Conservation (phyloP, 305 asterid genomes). For the Fraxinus platypoda region DNA sequence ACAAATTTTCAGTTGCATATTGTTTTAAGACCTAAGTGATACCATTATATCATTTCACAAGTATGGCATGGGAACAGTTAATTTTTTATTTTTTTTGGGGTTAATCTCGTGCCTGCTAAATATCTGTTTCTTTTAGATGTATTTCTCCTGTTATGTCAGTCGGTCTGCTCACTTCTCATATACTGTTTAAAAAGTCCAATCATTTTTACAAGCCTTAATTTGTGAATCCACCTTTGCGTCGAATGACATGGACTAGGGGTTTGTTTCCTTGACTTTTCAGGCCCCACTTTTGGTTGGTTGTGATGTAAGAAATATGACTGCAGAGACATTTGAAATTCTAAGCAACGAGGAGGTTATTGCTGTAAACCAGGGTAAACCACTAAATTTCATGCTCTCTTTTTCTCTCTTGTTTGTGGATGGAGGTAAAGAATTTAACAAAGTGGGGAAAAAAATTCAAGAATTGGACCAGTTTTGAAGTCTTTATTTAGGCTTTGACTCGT, state of each 20-base stretch:
- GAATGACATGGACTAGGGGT: constrained; percentile 6
- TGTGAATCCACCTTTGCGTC: not conserved
- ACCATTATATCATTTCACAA: not conserved
- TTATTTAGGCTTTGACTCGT: not conserved
- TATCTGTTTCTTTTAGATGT: not conserved
- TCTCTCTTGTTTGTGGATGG: constrained; percentile 4
- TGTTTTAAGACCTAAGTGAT: not conserved
- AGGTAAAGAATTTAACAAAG: not conserved
- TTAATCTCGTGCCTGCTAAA: not conserved
- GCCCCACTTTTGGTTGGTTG: constrained; percentile 92
- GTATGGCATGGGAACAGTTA: not conserved
- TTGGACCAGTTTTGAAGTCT: not conserved
- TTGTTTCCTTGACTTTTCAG: constrained; percentile 39
- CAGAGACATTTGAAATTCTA: constrained; percentile 68
- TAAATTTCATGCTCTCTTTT: not conserved
- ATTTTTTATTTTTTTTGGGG: not conserved
- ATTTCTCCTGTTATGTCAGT: not conserved
- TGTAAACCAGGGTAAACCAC: constrained; percentile 74
- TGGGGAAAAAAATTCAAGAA: not conserved
- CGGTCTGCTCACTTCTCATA: not conserved
- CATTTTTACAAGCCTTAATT: not conserved
- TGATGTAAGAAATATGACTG: constrained; percentile 77
- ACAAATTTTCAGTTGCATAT: not conserved
- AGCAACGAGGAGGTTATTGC: constrained; percentile 81
- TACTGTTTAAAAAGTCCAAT: not conserved